phyloP scores from a whole-genome alignment of 768 basidiomycete genomes.

The Lepiota brunneoincarnata region DNA sequence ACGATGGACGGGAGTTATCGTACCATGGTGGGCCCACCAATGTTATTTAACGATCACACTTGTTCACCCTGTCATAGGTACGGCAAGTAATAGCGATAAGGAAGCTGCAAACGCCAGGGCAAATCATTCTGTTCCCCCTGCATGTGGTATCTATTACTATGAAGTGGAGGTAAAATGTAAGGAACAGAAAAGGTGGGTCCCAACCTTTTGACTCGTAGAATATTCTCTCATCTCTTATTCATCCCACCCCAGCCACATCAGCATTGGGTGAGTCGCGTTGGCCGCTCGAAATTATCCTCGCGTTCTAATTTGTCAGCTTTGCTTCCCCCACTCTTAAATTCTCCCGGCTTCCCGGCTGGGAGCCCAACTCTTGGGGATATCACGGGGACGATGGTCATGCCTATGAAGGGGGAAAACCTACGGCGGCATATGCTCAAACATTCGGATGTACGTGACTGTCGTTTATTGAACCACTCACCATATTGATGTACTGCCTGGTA shows the following conservation, averaged over 20 bases:
- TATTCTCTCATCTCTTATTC: slow-evolving; percentile 17
- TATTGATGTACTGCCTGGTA: slow-evolving; percentile 26
- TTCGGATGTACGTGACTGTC: slow-evolving; percentile 65
- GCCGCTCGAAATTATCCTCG: slow-evolving; percentile 7
- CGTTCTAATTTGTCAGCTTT: slow-evolving; percentile 44
- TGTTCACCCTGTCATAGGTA: slow-evolving; percentile 30
- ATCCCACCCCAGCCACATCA: slow-evolving; percentile 56
- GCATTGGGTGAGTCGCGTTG: slow-evolving; percentile 62
- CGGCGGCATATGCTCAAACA: slow-evolving; percentile 69
- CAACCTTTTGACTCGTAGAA: background rate
- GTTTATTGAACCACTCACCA: slow-evolving; percentile 3
- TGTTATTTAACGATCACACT: background rate
- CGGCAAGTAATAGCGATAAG: slow-evolving; percentile 59
- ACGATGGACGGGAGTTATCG: slow-evolving; percentile 71
- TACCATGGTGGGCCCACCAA: slow-evolving; percentile 52
- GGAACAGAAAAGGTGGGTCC: slow-evolving; percentile 71
- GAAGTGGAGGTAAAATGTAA: slow-evolving; percentile 85
- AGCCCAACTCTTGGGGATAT: slow-evolving; percentile 86
- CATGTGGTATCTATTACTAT: slow-evolving; percentile 93
- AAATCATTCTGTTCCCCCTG: slow-evolving; percentile 71
- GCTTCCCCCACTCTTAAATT: slow-evolving; percentile 61
- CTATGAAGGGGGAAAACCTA: slow-evolving; percentile 72
- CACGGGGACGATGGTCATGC: slow-evolving; percentile 86
- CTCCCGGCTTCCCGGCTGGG: slow-evolving; percentile 83
- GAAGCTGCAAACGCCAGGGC: slow-evolving; percentile 87